phyloP scores from a whole-genome alignment of 352 stramenopile genomes.

The Globisporangium parvum region DNA sequence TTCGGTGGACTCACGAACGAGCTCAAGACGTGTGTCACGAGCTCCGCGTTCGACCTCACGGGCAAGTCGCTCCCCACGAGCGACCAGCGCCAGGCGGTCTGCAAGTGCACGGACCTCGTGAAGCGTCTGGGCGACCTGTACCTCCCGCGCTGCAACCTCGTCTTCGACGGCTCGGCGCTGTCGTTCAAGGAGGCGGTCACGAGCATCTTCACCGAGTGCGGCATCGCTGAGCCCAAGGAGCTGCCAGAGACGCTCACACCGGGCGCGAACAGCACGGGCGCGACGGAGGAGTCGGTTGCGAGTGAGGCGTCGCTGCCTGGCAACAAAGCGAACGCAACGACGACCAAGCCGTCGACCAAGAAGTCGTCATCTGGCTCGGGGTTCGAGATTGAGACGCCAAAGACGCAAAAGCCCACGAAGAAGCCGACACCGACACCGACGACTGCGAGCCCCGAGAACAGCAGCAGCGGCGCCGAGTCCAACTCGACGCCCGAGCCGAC shows the following conservation, averaged over 20 bases:
- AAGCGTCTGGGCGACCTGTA: constrained; percentile 19
- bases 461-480: background rate
- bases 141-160: constrained; percentile 24
- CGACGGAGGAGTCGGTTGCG: constrained; percentile 1
- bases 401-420: constrained; percentile 1
- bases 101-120: constrained; percentile 25
- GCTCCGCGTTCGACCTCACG: constrained; percentile 20
- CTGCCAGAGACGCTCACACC: constrained; percentile 8
- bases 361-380: constrained; percentile 6
- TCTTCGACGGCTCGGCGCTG: constrained; percentile 19
- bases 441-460: background rate
- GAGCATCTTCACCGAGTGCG: constrained; percentile 23
- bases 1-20: constrained; percentile 17
- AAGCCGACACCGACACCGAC: background rate
- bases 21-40: constrained; percentile 16
- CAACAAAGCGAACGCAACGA: background rate
- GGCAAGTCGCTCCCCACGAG: constrained; percentile 17
- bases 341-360: background rate
- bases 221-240: constrained; percentile 9
- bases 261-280: constrained; percentile 6
- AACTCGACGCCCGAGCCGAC: background rate
- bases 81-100: constrained; percentile 20
- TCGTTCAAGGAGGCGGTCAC: constrained; percentile 23
- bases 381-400: background rate
- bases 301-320: background rate